These are phyloP conservation scores for Akanthomyces dipterigenus DNA, from an alignment of 2,329 filamentous ascomycete species.

Conservation along the genomic window DNA sequence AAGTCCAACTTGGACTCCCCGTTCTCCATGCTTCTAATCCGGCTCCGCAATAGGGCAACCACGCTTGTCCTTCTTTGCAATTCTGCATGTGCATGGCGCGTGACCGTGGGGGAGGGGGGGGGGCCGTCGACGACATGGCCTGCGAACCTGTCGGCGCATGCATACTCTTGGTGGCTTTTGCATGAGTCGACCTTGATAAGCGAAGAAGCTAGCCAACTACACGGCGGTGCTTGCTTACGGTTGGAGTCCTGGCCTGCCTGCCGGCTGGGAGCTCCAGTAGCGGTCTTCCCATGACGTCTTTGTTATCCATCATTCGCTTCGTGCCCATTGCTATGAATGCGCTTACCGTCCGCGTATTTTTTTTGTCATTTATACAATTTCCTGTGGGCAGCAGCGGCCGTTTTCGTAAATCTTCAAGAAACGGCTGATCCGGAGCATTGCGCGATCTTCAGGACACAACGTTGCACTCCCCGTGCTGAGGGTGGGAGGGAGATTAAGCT, in stretches of 20 bases:
- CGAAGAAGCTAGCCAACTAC: not conserved
- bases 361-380: not conserved
- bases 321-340: not conserved
- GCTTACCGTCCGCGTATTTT: not conserved
- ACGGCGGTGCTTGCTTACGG: not conserved
- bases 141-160: not conserved
- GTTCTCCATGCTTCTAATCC: not conserved
- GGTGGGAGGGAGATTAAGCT: not conserved
- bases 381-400: not conserved
- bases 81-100: not conserved
- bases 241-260: not conserved
- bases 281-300: not conserved
- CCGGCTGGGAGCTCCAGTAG: not conserved
- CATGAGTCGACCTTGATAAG: not conserved
- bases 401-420: not conserved
- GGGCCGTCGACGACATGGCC: not conserved
- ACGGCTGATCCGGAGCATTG: conserved; percentile 5
- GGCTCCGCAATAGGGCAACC: not conserved
- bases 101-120: not conserved
- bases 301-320: not conserved
- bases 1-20: not conserved
- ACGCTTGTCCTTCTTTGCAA: no score
- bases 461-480: not conserved
- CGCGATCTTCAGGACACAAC: conserved; percentile 8
- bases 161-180: not conserved